These are phyloP conservation scores for Diophrys sp. DNA, from an alignment of 73 alveolate species.

Conservation along the genomic window DNA sequence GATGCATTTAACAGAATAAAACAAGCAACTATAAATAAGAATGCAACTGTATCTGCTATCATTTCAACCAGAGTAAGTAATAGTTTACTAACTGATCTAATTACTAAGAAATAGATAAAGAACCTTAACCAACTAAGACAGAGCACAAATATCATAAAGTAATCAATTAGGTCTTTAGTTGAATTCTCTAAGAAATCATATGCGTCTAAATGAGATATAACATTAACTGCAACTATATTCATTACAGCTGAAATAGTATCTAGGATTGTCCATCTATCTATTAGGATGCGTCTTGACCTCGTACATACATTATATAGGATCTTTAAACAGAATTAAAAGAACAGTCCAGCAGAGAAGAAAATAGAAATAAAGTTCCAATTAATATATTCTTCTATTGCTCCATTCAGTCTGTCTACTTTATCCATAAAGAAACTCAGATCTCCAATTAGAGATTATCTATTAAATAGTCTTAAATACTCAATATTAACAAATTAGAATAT, in stretches of 20 bases:
- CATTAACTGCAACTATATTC: slow-evolving; percentile 32
- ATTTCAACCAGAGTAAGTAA: slow-evolving; percentile 40
- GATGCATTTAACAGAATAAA: slow-evolving; percentile 47
- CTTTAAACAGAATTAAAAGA: slow-evolving; percentile 32
- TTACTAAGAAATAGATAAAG: slow-evolving; percentile 46
- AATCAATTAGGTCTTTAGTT: slow-evolving; percentile 31
- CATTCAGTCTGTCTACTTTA: slow-evolving; percentile 14
- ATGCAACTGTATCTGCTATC: slow-evolving; percentile 37
- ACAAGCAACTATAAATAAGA: slow-evolving; percentile 49
- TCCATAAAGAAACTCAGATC: background rate
- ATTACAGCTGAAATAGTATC: slow-evolving; percentile 43
- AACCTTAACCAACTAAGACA: slow-evolving; percentile 39
- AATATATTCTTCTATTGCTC: slow-evolving; percentile 17
- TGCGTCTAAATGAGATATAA: slow-evolving; percentile 18
- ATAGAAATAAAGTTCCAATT: slow-evolving; percentile 32
- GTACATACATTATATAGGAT: slow-evolving; percentile 31
- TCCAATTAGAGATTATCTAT: background rate
- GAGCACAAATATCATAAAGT: slow-evolving; percentile 47
- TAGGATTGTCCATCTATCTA: slow-evolving; percentile 57
- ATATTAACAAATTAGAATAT: slow-evolving; percentile 48
- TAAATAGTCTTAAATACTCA: slow-evolving; percentile 29
- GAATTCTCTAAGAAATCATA: slow-evolving; percentile 16
- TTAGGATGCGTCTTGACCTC: background rate
- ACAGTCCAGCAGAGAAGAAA: slow-evolving; percentile 31
- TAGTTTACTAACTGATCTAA: slow-evolving; percentile 42